A percentile compares a stretch with the other conserved stretches of the same genome.
Evolutionary conservation across 176 grass and related monocot species (phyloP).

Genomic region (Phoenix dactylifera): DNA sequence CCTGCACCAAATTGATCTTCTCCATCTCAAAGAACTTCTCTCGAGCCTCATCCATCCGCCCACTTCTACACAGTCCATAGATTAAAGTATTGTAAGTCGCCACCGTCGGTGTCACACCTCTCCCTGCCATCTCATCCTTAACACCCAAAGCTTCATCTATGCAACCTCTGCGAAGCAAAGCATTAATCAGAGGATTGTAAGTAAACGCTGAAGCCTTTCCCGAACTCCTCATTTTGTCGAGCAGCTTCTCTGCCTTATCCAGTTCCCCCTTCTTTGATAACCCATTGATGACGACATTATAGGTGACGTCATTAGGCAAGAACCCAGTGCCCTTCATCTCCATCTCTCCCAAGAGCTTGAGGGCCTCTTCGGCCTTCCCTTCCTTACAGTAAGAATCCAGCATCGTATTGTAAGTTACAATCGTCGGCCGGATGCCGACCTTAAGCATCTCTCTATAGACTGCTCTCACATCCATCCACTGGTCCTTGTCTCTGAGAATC

Average conservation of each 20-base stretch:
- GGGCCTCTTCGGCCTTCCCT: conserved; percentile 31
- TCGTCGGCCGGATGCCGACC: conserved; percentile 33
- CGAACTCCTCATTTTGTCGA: conserved; percentile 32
- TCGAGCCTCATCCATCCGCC: conserved; percentile 22
- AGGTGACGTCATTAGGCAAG: conserved; percentile 46
- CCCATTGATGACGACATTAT: conserved; percentile 49
- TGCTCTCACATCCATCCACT: conserved; percentile 27
- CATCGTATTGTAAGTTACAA: conserved; percentile 50
- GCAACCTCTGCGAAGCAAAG: conserved; percentile 35
- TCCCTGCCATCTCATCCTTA: conserved; percentile 36
- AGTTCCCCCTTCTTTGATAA: conserved; percentile 38
- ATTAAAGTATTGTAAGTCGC: conserved; percentile 49
- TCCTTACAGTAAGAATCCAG: conserved; percentile 59
- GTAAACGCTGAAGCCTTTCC: conserved; percentile 35
- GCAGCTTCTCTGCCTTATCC: conserved; percentile 32
- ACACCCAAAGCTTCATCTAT: conserved; percentile 23
- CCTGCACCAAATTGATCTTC: conserved; percentile 30
- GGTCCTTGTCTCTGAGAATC: conserved; percentile 21
- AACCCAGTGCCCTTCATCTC: conserved; percentile 17
- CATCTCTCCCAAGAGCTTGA: conserved; percentile 39
- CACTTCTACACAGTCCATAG: conserved; percentile 37
- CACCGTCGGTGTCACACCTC: conserved; percentile 24
- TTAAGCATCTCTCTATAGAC: conserved; percentile 28
- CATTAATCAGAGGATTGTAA: conserved; percentile 51
- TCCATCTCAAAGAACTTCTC: conserved; percentile 58